Evolutionary conservation across 2,329 filamentous ascomycete species (phyloP).

Genomic region (Cordyceps cicadae): DNA sequence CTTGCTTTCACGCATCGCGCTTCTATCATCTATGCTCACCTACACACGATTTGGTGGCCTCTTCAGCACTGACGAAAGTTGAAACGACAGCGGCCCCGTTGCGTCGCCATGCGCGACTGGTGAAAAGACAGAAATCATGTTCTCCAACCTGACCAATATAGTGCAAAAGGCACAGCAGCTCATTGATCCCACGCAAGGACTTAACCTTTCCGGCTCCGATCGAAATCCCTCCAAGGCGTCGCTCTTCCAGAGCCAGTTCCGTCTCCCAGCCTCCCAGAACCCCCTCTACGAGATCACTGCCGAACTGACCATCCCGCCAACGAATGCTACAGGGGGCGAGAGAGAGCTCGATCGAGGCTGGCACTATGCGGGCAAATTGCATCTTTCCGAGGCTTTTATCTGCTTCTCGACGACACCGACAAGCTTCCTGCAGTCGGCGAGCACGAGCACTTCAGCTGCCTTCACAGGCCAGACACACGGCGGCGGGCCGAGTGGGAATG

Average conservation of each 20-base stretch:
- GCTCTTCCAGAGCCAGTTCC: slow-evolving; percentile 93
- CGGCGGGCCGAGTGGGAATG: slow-evolving; percentile 86
- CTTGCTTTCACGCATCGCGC: not conserved
- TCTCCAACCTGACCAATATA: slow-evolving; percentile 62
- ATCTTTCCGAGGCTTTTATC: slow-evolving; percentile 88
- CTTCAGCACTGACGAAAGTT: not conserved
- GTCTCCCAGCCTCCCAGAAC: slow-evolving; percentile 83
- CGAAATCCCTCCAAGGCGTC: slow-evolving; percentile 81
- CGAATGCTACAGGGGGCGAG: slow-evolving; percentile 61
- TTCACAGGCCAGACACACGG: slow-evolving; percentile 93
- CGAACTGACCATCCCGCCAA: slow-evolving; percentile 78
- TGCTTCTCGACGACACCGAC: slow-evolving; percentile 94
- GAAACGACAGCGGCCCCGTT: slow-evolving; percentile 1
- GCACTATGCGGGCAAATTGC: slow-evolving; percentile 85
- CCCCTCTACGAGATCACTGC: slow-evolving; percentile 94
- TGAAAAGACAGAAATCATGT: slow-evolving; percentile 33
- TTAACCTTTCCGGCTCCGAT: slow-evolving; percentile 65
- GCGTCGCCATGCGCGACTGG: slow-evolving; percentile 12
- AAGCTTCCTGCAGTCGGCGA: slow-evolving; percentile 76
- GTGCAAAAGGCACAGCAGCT: slow-evolving; percentile 94
- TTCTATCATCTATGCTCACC: not conserved
- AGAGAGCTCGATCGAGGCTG: slow-evolving; percentile 66
- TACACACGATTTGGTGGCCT: not conserved
- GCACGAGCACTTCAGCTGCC: slow-evolving; percentile 66
- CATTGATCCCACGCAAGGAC: slow-evolving; percentile 79